These are phyloP conservation scores for Escovopsis weberi DNA, from an alignment of 2,329 filamentous ascomycete species.

Conservation along the genomic window DNA sequence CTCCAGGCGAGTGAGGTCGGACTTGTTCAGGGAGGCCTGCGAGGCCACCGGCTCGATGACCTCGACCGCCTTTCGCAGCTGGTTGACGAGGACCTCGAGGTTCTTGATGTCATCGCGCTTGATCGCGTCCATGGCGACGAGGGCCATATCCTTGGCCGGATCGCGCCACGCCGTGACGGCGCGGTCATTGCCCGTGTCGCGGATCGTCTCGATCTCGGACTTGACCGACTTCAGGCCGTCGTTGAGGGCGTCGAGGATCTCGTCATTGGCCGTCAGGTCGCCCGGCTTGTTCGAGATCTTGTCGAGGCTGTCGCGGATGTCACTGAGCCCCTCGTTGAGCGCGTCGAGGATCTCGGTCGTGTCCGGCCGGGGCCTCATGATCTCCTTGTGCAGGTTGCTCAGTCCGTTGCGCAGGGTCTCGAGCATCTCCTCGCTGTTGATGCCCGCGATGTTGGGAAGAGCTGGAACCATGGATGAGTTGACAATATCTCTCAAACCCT, in stretches of 20 bases:
- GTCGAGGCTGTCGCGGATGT: conserved; percentile 64
- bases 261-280: conserved; percentile 73
- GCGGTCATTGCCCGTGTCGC: conserved; percentile 37
- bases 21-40: conserved; percentile 26
- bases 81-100: conserved; percentile 67
- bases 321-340: conserved; percentile 73
- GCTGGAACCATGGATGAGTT: conserved; percentile 52
- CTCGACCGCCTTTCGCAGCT: conserved; percentile 75
- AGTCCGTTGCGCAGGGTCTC: conserved; percentile 58
- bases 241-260: conserved; percentile 78
- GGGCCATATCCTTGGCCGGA: conserved; percentile 12
- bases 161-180: conserved; percentile 26
- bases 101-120: conserved; percentile 68
- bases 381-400: conserved; percentile 59
- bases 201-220: conserved; percentile 63
- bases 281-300: conserved; percentile 61
- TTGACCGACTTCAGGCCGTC: conserved; percentile 64
- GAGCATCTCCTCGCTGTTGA: conserved; percentile 50
- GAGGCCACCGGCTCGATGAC: conserved; percentile 20
- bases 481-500: conserved; percentile 64
- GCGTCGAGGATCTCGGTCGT: conserved; percentile 83
- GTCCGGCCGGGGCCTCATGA: conserved; percentile 51
- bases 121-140: conserved; percentile 33
- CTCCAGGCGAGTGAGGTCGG: conserved; percentile 42
- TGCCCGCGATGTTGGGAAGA: conserved; percentile 26